These are phyloP conservation scores for Exophiala bonariae DNA, from an alignment of 2,329 filamentous ascomycete genomes.

Conservation along the genomic window DNA sequence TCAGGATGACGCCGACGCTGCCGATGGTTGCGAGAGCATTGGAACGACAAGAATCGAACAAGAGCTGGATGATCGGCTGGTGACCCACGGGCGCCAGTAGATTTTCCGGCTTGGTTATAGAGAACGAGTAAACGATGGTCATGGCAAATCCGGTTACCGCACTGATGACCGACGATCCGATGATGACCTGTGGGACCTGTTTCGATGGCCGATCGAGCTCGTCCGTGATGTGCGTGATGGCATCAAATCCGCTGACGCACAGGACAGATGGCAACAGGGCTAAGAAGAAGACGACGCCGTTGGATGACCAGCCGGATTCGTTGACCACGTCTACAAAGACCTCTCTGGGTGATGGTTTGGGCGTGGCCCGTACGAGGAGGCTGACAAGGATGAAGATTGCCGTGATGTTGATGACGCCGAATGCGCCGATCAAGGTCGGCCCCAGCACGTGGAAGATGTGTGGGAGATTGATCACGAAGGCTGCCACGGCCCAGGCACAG, in stretches of 20 bases:
- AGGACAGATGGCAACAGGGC: constrained; percentile 7
- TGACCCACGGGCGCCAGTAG: constrained; percentile 10
- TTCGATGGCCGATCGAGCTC: constrained; percentile 13
- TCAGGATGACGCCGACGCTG: background rate
- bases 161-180: constrained; percentile 2
- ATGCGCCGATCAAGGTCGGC: constrained; percentile 8
- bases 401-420: constrained; percentile 18
- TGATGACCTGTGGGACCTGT: constrained; percentile 19
- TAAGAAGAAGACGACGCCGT: constrained; percentile 24
- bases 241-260: constrained; percentile 10
- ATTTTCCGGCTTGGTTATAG: constrained; percentile 6
- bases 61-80: constrained; percentile 11
- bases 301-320: constrained; percentile 28
- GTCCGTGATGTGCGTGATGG: constrained; percentile 18
- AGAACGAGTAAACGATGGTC: constrained; percentile 20
- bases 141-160: constrained; percentile 11
- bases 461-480: constrained; percentile 11
- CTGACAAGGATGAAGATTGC: constrained; percentile 28
- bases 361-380: constrained; percentile 24
- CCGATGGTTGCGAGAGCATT: constrained; percentile 2
- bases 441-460: constrained; percentile 12
- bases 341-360: constrained; percentile 13
- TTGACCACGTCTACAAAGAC: constrained; percentile 26
- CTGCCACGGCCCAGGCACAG: constrained; percentile 5
- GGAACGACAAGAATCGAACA: constrained; percentile 2